Base-by-base conservation (phyloP, 1,284 basidiomycete species). In the Rhodotorula sp. region DNA sequence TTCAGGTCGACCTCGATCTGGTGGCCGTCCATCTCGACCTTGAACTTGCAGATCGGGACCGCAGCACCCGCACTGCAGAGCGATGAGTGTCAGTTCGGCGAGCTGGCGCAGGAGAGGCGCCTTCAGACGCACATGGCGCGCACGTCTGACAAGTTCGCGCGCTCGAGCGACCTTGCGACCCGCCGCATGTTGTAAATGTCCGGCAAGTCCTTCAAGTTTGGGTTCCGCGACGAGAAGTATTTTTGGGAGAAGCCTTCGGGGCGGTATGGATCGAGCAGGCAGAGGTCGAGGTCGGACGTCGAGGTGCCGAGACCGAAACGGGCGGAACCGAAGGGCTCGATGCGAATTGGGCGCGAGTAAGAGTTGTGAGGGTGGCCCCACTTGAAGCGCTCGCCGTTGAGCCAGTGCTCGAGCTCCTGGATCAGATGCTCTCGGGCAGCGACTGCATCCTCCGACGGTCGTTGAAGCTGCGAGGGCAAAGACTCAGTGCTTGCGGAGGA, bases 41-140 rank as follows among this genome's bases (percentile, higher is more conserved):
- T 71, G 61, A 78, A 75, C 66, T 76, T 76, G 64, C 72, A 70
- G 34, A 78, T 76, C 4, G 76, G 76, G 1, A 77, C 76, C 4
- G 60, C 66, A 15, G 76, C 74, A 32, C 66, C 66, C 27, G 68
- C 48, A n/a, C 68, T 70, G 52, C 2, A 20, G 27, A 19, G 17
- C 4, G 19, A 29, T 17, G 22, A 15, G 1, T 24, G 49, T 55
- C 11, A 59, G 39, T 2, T n/a, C n/a, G n/a, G n/a, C n/a, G n/a
- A n/a, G n/a, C n/a, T n/a, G n/a, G n/a, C n/a, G n/a, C n/a, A n/a
- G n/a, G n/a, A n/a, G n/a, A n/a, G n/a, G n/a, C n/a, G n/a, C n/a
- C n/a, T n/a, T n/a, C n/a, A n/a, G n/a, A 59, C 70, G 39, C 53
- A 68, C 68, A 74, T 72, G 2, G 66, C 51, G 8, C 39, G 54